These are phyloP conservation scores for Dactylellina cionopaga DNA, from an alignment of 2,329 filamentous ascomycete species.

Conservation along the genomic window DNA sequence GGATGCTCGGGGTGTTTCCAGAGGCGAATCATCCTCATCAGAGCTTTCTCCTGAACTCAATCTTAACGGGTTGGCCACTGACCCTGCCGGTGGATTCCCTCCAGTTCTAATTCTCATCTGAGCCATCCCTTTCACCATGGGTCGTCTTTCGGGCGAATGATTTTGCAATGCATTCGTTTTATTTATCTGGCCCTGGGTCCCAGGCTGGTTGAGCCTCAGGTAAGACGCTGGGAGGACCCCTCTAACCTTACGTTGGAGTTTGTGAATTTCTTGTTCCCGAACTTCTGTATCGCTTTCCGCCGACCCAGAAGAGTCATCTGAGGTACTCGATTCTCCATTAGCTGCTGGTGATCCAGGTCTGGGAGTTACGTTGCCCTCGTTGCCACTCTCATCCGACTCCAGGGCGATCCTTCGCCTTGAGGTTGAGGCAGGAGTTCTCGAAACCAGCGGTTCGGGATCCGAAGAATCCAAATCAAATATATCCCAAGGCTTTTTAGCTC, in stretches of 20 bases:
- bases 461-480: slow-evolving; percentile 42
- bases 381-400: slow-evolving; percentile 38
- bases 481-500: neutral
- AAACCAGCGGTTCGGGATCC: neutral
- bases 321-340: neutral
- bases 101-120: slow-evolving; percentile 42
- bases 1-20: neutral
- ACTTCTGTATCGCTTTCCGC: slow-evolving; percentile 11
- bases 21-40: neutral
- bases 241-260: slow-evolving; percentile 30
- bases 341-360: neutral
- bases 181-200: neutral
- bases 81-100: slow-evolving; percentile 34
- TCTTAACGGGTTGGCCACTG: slow-evolving; percentile 25
- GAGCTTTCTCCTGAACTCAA: slow-evolving; percentile 35
- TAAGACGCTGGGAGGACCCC: slow-evolving; percentile 49
- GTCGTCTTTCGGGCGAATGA: slow-evolving; percentile 25
- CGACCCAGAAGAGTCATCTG: slow-evolving; percentile 8
- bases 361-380: slow-evolving; percentile 3
- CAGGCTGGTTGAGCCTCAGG: slow-evolving; percentile 35
- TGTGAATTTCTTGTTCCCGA: slow-evolving; percentile 30
- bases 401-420: slow-evolving; percentile 13
- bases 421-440: slow-evolving; percentile 14
- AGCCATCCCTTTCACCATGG: slow-evolving; percentile 41
- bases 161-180: neutral